Base-by-base conservation (phyloP, 495 filamentous ascomycete species). In the Lasiosphaeriaceae sp. region DNA sequence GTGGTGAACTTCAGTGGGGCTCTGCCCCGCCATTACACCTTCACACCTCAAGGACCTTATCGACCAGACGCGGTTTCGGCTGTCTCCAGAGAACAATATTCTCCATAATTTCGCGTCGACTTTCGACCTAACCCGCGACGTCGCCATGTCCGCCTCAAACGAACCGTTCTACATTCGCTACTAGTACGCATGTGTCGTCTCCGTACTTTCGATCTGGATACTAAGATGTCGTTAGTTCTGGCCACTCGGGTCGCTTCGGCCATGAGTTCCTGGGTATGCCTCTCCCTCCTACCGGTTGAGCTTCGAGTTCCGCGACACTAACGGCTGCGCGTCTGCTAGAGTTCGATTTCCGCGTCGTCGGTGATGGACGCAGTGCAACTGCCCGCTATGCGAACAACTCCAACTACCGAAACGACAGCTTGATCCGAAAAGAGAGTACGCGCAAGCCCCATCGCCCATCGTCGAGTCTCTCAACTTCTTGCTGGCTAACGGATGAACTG, bases 381-480 rank as follows among this genome's bases (percentile, higher is more conserved):
- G 91, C 93, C 12, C 88, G 95, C 66, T 99, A 99, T 74, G 95
- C 95, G 43, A 99, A 99, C 78, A 99, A 99, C 73, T 97, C 94
- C 50, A 99, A 97, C 74, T 99, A 99, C 75, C 87, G 95, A 61
- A 97, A 97, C 77, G 95, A 99, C 74, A 96, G 92, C 58, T 76
- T 99, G 63, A 97, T 99, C 68, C 89, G 95, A 60, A 99, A 97
- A 91, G 95, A 97, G 79, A 97, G 94, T 97, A 80, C 66, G 92
- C 80, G 3, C 20, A 2, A 29, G 9, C 26, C 26, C 26, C n/a
- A n/a, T 31, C 4, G 26, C 4, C 26, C 26, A 4, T 31, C 26
- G 3, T 31, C 26, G 26, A 31, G 3, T 3, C 26, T n/a, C n/a
- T n/a, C n/a, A 20, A 24, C 50, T 14, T 26, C 39, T 41, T 17